Base-by-base conservation (phyloP, 192 early-diverging fungal species). In the Cetraspora pellucida region DNA sequence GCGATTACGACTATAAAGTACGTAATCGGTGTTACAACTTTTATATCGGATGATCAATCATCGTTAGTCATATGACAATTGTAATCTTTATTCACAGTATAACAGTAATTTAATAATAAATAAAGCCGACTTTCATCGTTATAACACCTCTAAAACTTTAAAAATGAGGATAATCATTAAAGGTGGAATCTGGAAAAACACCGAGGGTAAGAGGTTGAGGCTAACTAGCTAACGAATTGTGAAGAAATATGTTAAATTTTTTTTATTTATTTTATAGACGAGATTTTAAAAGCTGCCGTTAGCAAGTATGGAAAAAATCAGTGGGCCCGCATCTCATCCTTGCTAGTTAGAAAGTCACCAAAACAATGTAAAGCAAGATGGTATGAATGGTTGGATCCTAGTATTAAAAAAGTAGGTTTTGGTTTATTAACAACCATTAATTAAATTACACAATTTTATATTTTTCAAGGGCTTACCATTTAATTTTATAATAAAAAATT, bases 281-380 rank as follows among this genome's bases (percentile, higher is more conserved):
- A 74, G 21, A 74, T 68, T n/a, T 11, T 67, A 75, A 95, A 96
- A 87, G 97, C 93, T 37, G 96, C 96, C 11, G 96, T 97, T 14
- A 97, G 96, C 88, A 99, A 97, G 80, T 99, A 98, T 79, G 97
- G 97, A 78, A 98, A 97, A 81, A 99, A 97, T 83, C 97, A 98
- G 79, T 99, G 97, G 97, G 93, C 96, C 2, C 93, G 96, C 75
- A 97, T 99, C 66, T 96, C 97, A 61, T 98, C 96, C 8, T 87
- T 99, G 37, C 86, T 99, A 27, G 95, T 94, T 9, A 85, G 96
- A 80, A 98, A 98, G 75, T 94, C 95, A 23, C 95, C 96, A 47
- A 99, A 97, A 84, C 96, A 99, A 83, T 99, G 97, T 85, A 99
- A 99, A 87, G 96, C 97, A 11, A 86, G 97, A 77, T 99, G 97